Evolutionary conservation across 73 alveolate species (phyloP), one percentile per base, ranked within the genome.

Genomic region (Paramecium octaurelia): DNA sequence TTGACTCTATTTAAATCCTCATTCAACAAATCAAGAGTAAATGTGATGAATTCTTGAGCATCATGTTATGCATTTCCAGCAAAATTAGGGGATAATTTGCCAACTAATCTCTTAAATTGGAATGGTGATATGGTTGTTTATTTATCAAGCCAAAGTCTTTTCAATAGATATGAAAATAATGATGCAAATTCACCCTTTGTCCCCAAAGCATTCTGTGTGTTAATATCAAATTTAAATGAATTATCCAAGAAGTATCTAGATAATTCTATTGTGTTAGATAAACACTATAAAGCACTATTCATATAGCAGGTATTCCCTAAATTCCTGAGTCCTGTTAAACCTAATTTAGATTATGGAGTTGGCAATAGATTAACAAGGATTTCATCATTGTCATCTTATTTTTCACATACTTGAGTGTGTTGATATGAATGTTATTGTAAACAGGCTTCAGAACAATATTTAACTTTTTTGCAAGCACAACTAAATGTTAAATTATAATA

Each of bases 221-320:
- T 96, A 4, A 96, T 95, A 50, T 95, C 98, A 43, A 93, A 94
- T 95, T 70, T 57, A 36, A 85, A 93, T 44, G 90, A 93, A 23
- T 90, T 92, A 36, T 93, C 90, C n/a, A 97, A 75, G 89, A 97
- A 95, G 90, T 96, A 96, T 76, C 90, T 93, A 0, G 97, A 94
- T 86, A 97, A 50, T 46, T 95, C 97, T 29, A 58, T 50, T 8
- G 97, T 92, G 54, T 96, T 92, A 9, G 97, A 58, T 54, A 97
- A 73, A 86, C 99, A 97, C 80, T 97, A 95, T 1, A 97, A 86
- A 8, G 96, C 97, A 31, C 97, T 87, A 93, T 96, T 97, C 98
- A 97, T 97, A 93, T 92, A 97, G 71, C 99, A 97, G 1, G 99
- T 96, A 92, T 97, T 97, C 16, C 99, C 99, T 68, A 97, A 86